A percentile compares a stretch with the other conserved stretches of the same genome.
Conservation (phyloP, 148 eudicot species). For the Rhododendron griersonianum region DNA sequence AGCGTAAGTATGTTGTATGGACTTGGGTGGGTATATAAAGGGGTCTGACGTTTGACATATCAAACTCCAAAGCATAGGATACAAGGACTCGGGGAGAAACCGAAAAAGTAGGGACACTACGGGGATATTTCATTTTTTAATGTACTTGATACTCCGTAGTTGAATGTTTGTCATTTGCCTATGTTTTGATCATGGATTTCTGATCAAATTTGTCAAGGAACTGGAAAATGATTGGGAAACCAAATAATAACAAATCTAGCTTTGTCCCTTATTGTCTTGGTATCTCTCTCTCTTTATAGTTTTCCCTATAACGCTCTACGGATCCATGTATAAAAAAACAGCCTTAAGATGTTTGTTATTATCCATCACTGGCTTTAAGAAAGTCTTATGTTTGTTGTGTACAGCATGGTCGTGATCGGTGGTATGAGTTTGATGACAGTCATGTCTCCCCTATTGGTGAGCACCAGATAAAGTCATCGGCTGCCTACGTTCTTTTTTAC, state of each 20-base stretch:
- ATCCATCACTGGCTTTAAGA: neutral
- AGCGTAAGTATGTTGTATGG: neutral
- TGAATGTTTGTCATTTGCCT: neutral
- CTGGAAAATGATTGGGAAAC: neutral
- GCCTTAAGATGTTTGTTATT: neutral
- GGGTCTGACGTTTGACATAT: neutral
- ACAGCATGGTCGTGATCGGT: constrained; percentile 51
- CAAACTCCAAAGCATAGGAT: neutral
- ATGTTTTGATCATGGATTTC: neutral
- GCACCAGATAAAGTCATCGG: constrained; percentile 57
- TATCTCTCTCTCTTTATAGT: neutral
- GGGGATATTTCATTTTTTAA: neutral
- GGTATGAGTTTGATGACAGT: constrained; percentile 84
- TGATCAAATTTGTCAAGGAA: neutral
- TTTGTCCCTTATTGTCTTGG: neutral
- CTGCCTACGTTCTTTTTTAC: constrained; percentile 89
- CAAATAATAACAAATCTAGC: neutral
- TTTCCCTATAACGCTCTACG: neutral
- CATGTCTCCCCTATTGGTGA: constrained; percentile 39
- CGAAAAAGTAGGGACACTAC: neutral
- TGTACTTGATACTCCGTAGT: neutral
- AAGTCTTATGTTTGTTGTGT: constrained; percentile 10
- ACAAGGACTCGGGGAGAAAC: neutral
- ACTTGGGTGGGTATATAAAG: neutral
- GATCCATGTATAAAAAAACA: neutral